These are phyloP conservation scores for Oxytropis ochrocephala DNA, from an alignment of 306 rosid genomes.

Conservation along the genomic window DNA sequence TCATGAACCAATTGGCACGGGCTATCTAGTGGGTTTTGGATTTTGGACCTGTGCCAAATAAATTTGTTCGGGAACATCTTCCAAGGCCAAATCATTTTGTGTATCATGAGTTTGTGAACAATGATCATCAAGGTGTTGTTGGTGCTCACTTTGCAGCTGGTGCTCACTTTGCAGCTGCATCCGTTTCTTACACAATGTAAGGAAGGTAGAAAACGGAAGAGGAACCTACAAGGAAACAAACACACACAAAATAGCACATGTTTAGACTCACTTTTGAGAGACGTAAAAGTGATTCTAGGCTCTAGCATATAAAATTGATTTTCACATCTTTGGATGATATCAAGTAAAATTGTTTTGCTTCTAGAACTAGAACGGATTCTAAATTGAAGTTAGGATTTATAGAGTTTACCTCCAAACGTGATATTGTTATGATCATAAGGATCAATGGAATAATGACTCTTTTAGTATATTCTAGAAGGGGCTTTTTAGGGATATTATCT, in stretches of 20 bases:
- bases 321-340: too few species aligned
- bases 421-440: too few species aligned
- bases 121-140: conserved; percentile 19
- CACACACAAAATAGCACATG: not conserved
- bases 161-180: conserved; percentile 28
- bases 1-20: conserved; percentile 8
- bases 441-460: too few species aligned
- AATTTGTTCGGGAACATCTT: conserved; percentile 52
- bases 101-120: conserved; percentile 15
- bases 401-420: too few species aligned
- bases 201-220: conserved; percentile 65
- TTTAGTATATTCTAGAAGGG: too few species aligned
- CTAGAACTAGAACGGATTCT: too few species aligned
- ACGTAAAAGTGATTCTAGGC: too few species aligned
- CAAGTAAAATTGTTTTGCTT: too few species aligned
- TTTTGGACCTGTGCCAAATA: conserved; percentile 88
- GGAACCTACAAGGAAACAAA: conserved; percentile 52
- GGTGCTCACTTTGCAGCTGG: conserved; percentile 25
- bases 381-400: too few species aligned
- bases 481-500: too few species aligned
- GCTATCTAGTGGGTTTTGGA: conserved; percentile 1
- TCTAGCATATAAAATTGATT: too few species aligned
- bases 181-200: conserved; percentile 56
- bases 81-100: conserved; percentile 37
- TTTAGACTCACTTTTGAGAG: too few species aligned